Evolutionary conservation across 2,329 filamentous ascomycete genomes (phyloP), one percentile per base, ranked within the genome.

Genomic region (Cladosporium sp.): DNA sequence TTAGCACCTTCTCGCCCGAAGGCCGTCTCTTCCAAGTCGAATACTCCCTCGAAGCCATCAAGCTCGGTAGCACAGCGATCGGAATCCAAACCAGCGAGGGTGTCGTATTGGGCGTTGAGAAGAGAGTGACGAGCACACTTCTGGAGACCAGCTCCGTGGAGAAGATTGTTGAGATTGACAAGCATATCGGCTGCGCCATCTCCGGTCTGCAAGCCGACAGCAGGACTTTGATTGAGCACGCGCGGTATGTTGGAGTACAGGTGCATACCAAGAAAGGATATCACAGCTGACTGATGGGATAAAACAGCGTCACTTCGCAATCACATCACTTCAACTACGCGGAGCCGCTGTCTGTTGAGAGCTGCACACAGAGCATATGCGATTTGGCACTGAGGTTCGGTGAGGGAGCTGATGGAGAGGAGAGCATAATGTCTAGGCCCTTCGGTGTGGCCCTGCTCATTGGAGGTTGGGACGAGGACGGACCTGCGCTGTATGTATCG

Each of bases 21-120:
- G 93, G 93, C 68, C 93, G 93, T 75, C 88, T 99, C 73, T 99
- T 99, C 83, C 93, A 99, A 79, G 93, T 99, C 79, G 93, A 99
- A 86, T 99, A 99, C 84, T 97, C 93, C 54, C 87, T 99, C 72
- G 93, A 99, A 80, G 93, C 93, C 74, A 99, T 99, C 83, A 99
- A 99, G 80, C 88, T 97, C 61, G 93, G 93, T 62, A 95, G 89
- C 65, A 99, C 93, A 62, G 93, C 93, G 68, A 99, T 99, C 76
- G 93, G 93, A 64, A 80, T 99, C 61, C 90, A 93, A 64, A 99
- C 93, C 43, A 88, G 89, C 52, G 88, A 95, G 70, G 93, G 93
- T 67, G 91, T 97, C 56, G 87, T 99, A 68, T 86, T 99, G 45
- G 93, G 93, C 62, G 93, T 99, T 58, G 93, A 99, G 78, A 99